phyloP scores from a whole-genome alignment of 768 basidiomycete species.

The Antrodiella citrinella region DNA sequence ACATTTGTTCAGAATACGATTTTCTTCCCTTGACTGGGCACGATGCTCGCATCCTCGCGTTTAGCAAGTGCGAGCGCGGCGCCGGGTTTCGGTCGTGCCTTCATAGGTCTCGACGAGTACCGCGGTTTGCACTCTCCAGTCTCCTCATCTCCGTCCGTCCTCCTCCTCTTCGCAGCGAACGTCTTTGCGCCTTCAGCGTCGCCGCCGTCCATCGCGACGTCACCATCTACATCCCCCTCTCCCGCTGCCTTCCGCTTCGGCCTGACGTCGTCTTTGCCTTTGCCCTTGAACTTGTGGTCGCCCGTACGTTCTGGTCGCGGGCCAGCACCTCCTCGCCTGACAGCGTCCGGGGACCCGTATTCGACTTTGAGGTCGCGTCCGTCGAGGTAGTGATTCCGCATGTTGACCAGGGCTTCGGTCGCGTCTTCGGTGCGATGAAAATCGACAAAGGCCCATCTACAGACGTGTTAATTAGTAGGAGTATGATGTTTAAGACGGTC shows the following conservation, averaged over 20 bases:
- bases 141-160: constrained; percentile 9
- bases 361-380: constrained; percentile 83
- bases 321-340: constrained; percentile 61
- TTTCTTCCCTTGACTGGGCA: constrained; percentile 63
- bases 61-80: constrained; percentile 73
- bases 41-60: constrained; percentile 68
- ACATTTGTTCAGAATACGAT: constrained; percentile 46
- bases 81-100: constrained; percentile 60
- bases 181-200: constrained; percentile 13
- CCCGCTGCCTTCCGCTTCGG: constrained; percentile 5
- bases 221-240: constrained; percentile 9
- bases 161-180: constrained; percentile 16
- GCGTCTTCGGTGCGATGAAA: constrained; percentile 75
- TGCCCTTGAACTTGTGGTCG: constrained; percentile 1
- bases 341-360: constrained; percentile 84
- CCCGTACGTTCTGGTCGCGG: constrained; percentile 8
- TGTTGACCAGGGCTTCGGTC: constrained; percentile 73
- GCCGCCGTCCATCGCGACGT: background rate
- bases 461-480: background rate
- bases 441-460: constrained; percentile 91
- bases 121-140: constrained; percentile 4
- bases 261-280: background rate
- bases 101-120: constrained; percentile 13
- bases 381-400: constrained; percentile 76
- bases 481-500: background rate